These are phyloP conservation scores for Syzygium malaccense DNA, from an alignment of 441 rosid genomes.

Conservation along the genomic window DNA sequence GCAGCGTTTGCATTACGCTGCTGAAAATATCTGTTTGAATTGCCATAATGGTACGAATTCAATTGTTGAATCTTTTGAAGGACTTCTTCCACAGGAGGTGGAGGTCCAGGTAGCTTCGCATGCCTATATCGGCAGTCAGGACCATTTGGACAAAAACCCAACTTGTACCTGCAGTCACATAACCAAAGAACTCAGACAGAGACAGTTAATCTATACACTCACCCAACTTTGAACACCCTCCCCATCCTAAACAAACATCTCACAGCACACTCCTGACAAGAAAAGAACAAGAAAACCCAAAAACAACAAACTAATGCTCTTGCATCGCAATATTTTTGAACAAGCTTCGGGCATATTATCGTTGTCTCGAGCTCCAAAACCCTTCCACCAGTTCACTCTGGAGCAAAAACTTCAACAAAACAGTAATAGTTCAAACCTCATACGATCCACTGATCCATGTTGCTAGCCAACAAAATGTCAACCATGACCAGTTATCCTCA, in stretches of 20 bases:
- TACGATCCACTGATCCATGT: background rate
- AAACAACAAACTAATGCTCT: background rate
- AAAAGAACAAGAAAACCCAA: background rate
- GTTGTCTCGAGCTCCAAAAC: background rate
- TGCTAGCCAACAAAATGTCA: background rate
- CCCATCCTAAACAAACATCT: background rate
- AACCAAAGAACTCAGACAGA: constrained; percentile 1
- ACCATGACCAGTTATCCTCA: background rate
- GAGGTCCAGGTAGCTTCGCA: constrained; percentile 91
- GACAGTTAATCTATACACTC: background rate
- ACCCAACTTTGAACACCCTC: background rate
- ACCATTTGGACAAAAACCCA: constrained; percentile 99
- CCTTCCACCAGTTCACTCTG: background rate
- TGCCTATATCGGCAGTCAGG: constrained; percentile 94
- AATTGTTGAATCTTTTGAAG: constrained; percentile 92
- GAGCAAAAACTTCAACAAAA: background rate
- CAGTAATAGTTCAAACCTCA: background rate
- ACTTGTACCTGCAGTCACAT: constrained; percentile 69
- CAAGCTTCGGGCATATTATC: background rate
- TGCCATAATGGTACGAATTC: constrained; percentile 53
- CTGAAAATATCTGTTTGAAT: constrained; percentile 66
- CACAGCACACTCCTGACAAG: background rate
- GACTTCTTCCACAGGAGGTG: constrained; percentile 93
- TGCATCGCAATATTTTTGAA: background rate
- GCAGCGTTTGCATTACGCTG: constrained; percentile 47